phyloP scores from a whole-genome alignment of 2,329 filamentous ascomycete genomes.

The Aureobasidium namibiae region DNA sequence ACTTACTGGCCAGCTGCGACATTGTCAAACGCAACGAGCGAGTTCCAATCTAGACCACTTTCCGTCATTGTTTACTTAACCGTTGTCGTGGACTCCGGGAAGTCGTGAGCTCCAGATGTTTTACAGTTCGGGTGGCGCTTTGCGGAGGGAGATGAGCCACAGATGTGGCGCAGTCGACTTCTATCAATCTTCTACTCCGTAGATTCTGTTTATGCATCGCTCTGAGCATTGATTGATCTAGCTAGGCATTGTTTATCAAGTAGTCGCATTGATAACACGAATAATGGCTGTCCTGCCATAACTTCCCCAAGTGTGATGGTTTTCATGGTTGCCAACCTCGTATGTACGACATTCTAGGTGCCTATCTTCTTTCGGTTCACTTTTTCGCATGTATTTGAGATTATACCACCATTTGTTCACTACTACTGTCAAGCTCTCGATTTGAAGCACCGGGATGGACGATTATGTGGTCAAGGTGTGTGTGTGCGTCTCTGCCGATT shows the following conservation, averaged over 20 bases:
- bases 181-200: not conserved
- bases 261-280: not conserved
- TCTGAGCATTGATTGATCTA: not conserved
- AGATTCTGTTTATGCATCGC: not conserved
- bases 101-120: not conserved
- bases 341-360: too few relatives aligned
- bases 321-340: too few relatives aligned
- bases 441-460: not conserved
- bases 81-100: not conserved
- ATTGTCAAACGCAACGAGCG: constrained; percentile 61
- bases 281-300: not conserved
- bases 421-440: not conserved
- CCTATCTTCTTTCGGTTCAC: not conserved
- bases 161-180: not conserved
- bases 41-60: constrained; percentile 48
- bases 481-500: not conserved
- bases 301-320: not conserved
- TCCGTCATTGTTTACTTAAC: constrained; percentile 21
- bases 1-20: constrained; percentile 81
- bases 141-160: not conserved
- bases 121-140: not conserved
- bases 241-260: too few relatives aligned
- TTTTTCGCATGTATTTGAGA: not conserved
- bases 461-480: not conserved
- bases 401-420: not conserved